Evolutionary conservation across 371 early-diverging fungal species (phyloP), one percentile per base, ranked within the genome.

Genomic region (Mucor circinelloides): DNA sequence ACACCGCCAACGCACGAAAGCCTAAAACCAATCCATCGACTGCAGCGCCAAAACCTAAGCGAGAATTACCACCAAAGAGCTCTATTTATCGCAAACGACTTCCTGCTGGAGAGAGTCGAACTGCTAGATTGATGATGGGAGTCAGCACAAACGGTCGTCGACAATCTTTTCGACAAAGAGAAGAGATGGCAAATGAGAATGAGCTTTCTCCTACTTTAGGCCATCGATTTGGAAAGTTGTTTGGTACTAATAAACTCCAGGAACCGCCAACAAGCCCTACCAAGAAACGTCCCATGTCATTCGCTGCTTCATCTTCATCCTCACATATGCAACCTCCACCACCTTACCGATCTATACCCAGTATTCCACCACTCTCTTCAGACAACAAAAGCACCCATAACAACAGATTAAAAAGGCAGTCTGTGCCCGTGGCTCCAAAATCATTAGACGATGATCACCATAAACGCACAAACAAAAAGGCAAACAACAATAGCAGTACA

Each of bases 91-190:
- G 77, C 21, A 81, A 79, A 42, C 64, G 72, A 8, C 55, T 72
- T 25, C 76, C 77, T n/a, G 67, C 73, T 8, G 74, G 77, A 19
- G 79, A 81, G 34, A 70, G 71, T 27, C 73, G 82, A 7, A 81
- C 82, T 10, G 77, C 77, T 17, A 70, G 82, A 44, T 60, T 81
- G 27, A 79, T 75, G 76, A 74, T 79, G 77, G 82, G 82, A 0
- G 69, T 81, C 8, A 81, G 82, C 31, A 75, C 82, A 7, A 71
- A 64, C 46, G 75, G 73, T 0, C 67, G 76, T 34, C 67, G 72
- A 28, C 71, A 75, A 30, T 61, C 73, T 10, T 69, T 40, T 30
- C 58, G 55, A 50, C 44, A 60, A 42, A 60, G 66, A 59, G 73
- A 68, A 38, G 60, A 63, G 50, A 61, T 15, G 15, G 30, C 52